phyloP scores from a whole-genome alignment of 78 protist genomes.

The Monocercomonoides exilis region DNA sequence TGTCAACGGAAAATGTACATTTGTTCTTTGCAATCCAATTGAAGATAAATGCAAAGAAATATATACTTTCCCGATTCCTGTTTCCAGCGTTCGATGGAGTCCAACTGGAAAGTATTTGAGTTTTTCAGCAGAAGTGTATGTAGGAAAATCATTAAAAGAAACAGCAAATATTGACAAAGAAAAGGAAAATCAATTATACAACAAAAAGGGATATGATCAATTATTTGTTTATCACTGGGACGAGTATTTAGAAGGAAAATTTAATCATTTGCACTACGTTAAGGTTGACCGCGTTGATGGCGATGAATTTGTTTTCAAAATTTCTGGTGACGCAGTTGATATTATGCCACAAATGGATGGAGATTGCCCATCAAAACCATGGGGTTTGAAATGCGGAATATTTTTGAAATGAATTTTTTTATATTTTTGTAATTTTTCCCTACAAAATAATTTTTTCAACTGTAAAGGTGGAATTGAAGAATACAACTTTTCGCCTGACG shows the following conservation, averaged over 20 bases:
- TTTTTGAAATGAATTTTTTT: neutral
- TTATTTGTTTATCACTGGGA: neutral
- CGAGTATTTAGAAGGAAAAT: neutral
- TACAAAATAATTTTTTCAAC: neutral
- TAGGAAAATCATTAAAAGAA: neutral
- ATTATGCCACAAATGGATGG: neutral
- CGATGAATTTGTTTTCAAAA: neutral
- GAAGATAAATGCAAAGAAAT: neutral
- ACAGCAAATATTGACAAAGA: neutral
- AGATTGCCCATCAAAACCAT: neutral
- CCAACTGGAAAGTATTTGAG: neutral
- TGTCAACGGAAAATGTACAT: neutral
- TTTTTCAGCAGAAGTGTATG: neutral
- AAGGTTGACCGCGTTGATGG: neutral
- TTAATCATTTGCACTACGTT: neutral
- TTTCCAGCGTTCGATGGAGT: neutral
- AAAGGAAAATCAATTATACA: neutral
- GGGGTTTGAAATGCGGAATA: neutral
- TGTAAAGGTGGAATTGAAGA: neutral
- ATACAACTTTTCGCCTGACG: constrained; percentile 4
- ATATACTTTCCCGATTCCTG: neutral
- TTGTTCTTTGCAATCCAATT: neutral
- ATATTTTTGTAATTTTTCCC: neutral
- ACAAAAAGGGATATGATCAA: neutral
- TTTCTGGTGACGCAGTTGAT: neutral